Conservation (phyloP, 164 flowering plant genomes). For the Warburgia ugandensis region DNA sequence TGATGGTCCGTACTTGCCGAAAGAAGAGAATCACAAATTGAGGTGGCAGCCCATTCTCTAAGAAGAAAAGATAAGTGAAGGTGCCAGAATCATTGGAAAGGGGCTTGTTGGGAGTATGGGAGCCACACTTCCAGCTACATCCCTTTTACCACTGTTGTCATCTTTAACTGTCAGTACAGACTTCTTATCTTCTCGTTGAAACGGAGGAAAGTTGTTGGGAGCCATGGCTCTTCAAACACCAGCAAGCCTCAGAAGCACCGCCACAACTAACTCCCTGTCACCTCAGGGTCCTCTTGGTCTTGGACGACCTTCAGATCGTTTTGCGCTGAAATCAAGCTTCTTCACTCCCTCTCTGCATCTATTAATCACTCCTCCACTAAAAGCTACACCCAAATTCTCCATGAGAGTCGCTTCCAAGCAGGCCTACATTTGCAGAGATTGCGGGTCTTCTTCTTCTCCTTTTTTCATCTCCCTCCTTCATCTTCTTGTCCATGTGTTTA, state of each 20-base stretch:
- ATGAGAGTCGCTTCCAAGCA: conserved; percentile 80
- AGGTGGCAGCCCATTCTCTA: too few relatives aligned
- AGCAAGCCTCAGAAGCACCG: conserved; percentile 13
- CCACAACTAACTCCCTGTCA: conserved; percentile 14
- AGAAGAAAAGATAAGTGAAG: too few relatives aligned
- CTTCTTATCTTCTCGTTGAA: background rate
- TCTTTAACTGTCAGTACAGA: too few relatives aligned
- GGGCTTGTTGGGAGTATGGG: conserved; percentile 6
- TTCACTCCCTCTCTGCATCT: conserved; percentile 45
- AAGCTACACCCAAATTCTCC: conserved; percentile 45
- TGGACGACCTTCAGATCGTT: conserved; percentile 32
- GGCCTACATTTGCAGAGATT: conserved; percentile 90
- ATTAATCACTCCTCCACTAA: conserved; percentile 24
- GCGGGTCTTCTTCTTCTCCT: conserved; percentile 47
- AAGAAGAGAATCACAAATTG: too few relatives aligned
- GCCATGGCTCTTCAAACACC: conserved; percentile 43
- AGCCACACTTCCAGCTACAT: conserved; percentile 5
- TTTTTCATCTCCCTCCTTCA: background rate
- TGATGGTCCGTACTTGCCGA: too few relatives aligned
- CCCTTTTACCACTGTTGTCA: background rate
- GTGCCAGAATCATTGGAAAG: background rate
- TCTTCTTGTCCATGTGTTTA: too few relatives aligned
- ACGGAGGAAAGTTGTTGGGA: background rate
- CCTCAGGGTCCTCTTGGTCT: conserved; percentile 31
- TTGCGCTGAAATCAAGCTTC: conserved; percentile 56